Base-by-base conservation (phyloP, 2,329 filamentous ascomycete genomes). In the Alternaria sp. region DNA sequence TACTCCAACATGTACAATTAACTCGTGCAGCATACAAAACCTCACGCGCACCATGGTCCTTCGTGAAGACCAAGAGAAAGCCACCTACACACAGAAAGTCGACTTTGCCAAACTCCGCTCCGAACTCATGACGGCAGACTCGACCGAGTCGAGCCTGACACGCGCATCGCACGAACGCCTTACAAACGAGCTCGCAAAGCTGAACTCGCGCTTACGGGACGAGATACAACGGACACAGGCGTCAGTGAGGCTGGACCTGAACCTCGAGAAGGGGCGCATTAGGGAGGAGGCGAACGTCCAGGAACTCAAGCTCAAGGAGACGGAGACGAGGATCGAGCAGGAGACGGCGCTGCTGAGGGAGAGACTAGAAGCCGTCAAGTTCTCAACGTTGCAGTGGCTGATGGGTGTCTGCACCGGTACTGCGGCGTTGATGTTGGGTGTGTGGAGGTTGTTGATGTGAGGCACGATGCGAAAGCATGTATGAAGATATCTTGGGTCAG, bases 281-380 rank as follows among this genome's bases (percentile, higher is more conserved):
- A 84, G 95, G 62, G 95, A 99, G 80, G 95, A 99, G 82, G 93
- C 93, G 17, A 96, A 97, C 67, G 90, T 91, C 57, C 95, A 98
- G 81, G 95, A 99, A 79, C 87, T 99, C 79, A 96, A 97, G 82
- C 92, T 99, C 72, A 97, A 97, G 82, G 95, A 99, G 85, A 98
- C 95, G 11, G 95, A 99, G 82, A 97, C 93, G 57, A 89, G 96
- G 80, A 98, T 99, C 72, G 95, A 99, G 82, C 94, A 98, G 80
- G 95, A 98, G 82, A 93, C 95, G 53, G 94, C 58, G 39, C 90
- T 90, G 31, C 78, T 99, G 74, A 84, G 92, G 67, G 95, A 98
- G 82, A 90, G 96, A 80, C 84, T 99, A 46, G 95, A 99, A 81
- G 91, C 92, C 67, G 95, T 99, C 78, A 99, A 99, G 84, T 98